phyloP scores from a whole-genome alignment of 495 filamentous ascomycete genomes.

The Glonium stellatum region DNA sequence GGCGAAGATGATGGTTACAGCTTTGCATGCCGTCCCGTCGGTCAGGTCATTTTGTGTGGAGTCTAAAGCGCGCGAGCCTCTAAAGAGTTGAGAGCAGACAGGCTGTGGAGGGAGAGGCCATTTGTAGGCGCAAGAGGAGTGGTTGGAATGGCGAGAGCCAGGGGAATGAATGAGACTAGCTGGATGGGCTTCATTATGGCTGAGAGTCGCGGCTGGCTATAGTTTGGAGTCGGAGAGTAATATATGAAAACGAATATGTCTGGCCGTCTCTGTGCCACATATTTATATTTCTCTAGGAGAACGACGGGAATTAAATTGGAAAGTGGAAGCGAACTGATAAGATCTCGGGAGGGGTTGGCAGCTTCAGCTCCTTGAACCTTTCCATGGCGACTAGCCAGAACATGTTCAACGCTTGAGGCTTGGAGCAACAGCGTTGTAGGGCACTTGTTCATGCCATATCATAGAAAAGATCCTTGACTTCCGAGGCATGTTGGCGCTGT shows the following conservation, averaged over 20 bases:
- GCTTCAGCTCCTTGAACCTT: neutral
- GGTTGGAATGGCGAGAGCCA: neutral
- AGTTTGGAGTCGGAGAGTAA: neutral
- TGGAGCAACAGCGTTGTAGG: neutral
- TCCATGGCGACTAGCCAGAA: neutral
- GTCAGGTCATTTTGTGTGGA: slow-evolving; percentile 18
- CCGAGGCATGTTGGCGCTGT: neutral
- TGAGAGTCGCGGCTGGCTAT: neutral
- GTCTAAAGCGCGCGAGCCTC: slow-evolving; percentile 7
- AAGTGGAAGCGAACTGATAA: neutral
- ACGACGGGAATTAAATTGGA: neutral
- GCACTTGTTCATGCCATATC: neutral
- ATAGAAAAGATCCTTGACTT: neutral
- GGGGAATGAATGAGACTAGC: neutral
- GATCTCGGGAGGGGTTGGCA: neutral
- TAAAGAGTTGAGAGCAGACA: neutral
- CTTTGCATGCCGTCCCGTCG: slow-evolving; percentile 19
- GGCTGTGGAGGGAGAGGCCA: slow-evolving; percentile 3
- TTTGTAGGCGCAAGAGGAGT: neutral
- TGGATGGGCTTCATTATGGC: neutral
- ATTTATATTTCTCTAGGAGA: neutral
- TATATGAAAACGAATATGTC: neutral
- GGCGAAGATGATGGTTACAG: slow-evolving; percentile 36
- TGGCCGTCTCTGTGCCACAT: neutral
- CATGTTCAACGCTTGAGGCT: neutral